Evolutionary conservation across 306 rosid species (phyloP), one percentile per base, ranked within the genome.

Genomic region (Lablab purpureus): DNA sequence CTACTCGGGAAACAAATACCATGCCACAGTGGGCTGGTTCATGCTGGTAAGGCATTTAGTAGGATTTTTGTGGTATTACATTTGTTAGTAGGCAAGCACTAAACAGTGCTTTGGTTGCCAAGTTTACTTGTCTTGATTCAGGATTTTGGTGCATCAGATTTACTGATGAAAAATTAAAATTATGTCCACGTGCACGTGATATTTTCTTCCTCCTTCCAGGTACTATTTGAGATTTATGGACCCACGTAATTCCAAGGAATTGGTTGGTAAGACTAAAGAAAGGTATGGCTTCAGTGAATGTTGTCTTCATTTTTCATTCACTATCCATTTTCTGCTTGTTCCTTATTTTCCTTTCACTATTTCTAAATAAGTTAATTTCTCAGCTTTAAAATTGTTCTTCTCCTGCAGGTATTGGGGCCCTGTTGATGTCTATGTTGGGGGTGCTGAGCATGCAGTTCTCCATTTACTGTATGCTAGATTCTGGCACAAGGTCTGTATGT

Each of bases 21-120:
- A 95, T 92, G 99, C 99, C 99, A 9, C 99, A 95, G 67, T 92
- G 99, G 99, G 99, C 99, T 79, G 99, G 99, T 84, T 95, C 99
- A 73, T 95, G 99, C 89, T 95, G 99, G 99, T 95, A 85, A 83
- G 82, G 47, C 77, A 64, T 65, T 76, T 18, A 25, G 63, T 69
- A 82, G 68, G 80, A 50, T 50, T 74, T 78, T 85, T 11, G 34
- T 58, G 65, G 18, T 56, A 17, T 32, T 63, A 14, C 54, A 54
- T 64, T 63, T 66, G 50, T 78, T 21, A 36, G 60, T 79, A n/a
- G 36, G 77, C 70, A 81, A 34, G 43, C 11, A 9, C 64, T 36
- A 28, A 25, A 54, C 18, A 25, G 30, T 65, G 52, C 37, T 75
- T 77, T 56, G 75, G 71, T 75, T 50, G 67, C 59, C 4, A 46